Evolutionary conservation across 2,329 filamentous ascomycete species (phyloP), one percentile per base, ranked within the genome.

Genomic region (Penicillium sp.): DNA sequence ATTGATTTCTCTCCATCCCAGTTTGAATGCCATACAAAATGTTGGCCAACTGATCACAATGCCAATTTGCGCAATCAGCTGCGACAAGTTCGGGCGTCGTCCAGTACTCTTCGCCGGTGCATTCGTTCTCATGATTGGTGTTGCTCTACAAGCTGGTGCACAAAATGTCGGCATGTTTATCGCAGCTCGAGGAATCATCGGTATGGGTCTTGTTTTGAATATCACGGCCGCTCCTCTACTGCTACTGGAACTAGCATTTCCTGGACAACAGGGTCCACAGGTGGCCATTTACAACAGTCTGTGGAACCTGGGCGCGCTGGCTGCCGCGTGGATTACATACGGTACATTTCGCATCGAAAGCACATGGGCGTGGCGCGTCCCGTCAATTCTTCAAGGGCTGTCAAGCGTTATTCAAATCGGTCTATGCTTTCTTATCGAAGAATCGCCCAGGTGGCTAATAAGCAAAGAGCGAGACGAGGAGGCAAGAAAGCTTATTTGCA

Each of bases 401-500:
- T 47, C 45, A 14, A 47, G 45, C 5, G 32, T 47, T 11, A 16
- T 47, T 5, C 45, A 47, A 16, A 38, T 47, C 11, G 45, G 32
- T 0, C 21, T 47, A 9, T 47, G 45, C 14, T 39, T 47, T n/a
- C 8, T 38, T 9, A 24, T 47, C 13, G 45, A 47, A 9, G 45
- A 47, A 11, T 52, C 41, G 0, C 38, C 34, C 1, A 40, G 40
- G 29, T 59, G 58, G 56, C 54, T 64, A 9, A 56, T 64, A n/a
- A 56, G 60, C 10, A 54, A 62, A 13, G 57, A 62, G 16, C 53
- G 56, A 5, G 77, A 82, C 54, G 82, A 85, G 16, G 80, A 88
- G 63, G 87, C 86, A 3, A 77, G 86, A 9, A 71, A 75, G 2
- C 81, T 88, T 8, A 76, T 89, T 11, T 79, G 81, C 50, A 83